A percentile compares a stretch with the other conserved stretches of the same genome.
These are phyloP conservation scores for Lactarius psammicola DNA, from an alignment of 768 basidiomycete genomes.

Conservation along the genomic window DNA sequence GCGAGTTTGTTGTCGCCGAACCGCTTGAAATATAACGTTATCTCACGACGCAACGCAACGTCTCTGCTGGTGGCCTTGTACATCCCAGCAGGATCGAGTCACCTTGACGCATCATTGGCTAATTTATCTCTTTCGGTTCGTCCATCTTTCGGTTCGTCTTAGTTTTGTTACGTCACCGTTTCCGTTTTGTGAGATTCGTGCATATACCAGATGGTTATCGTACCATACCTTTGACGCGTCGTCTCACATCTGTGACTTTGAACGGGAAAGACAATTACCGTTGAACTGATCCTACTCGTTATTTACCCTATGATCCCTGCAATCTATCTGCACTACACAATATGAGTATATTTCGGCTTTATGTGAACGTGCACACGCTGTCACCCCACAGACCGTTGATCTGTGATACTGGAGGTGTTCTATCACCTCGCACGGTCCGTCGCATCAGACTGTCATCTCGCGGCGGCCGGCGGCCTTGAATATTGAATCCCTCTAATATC, in stretches of 20 bases:
- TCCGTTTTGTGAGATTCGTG: background rate
- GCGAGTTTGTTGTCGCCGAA: slow-evolving; percentile 35
- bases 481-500: background rate
- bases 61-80: slow-evolving; percentile 12
- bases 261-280: slow-evolving; percentile 9
- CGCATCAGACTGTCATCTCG: background rate
- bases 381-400: background rate
- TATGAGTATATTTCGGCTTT: background rate
- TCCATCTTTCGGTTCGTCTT: slow-evolving; percentile 6
- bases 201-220: background rate
- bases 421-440: background rate
- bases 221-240: background rate
- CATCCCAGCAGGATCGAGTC: slow-evolving; percentile 2
- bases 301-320: background rate
- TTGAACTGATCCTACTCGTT: slow-evolving; percentile 1
- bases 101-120: slow-evolving; percentile 10
- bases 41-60: slow-evolving; percentile 21
- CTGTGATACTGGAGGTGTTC: background rate
- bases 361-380: background rate
- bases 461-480: no score
- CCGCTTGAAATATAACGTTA: slow-evolving; percentile 14
- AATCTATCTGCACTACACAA: background rate
- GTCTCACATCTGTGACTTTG: background rate
- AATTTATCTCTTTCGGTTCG: slow-evolving; percentile 13
- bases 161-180: slow-evolving; percentile 15